Base-by-base conservation (phyloP, 2,329 filamentous ascomycete genomes). In the Ilyonectria destructans region DNA sequence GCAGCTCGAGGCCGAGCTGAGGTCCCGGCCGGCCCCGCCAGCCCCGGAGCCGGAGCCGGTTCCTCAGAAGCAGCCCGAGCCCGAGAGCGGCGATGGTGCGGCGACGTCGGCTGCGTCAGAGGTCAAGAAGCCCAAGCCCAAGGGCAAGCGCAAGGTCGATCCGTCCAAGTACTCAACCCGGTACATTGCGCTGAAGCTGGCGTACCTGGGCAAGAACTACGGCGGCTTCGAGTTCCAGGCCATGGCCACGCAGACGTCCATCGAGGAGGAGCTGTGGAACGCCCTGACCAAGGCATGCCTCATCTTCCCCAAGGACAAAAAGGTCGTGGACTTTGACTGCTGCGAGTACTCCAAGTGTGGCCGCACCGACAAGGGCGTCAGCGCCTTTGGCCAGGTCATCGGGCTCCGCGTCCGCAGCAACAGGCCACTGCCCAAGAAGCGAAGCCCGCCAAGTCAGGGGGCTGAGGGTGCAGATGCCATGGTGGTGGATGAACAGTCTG, bases 291-390 rank as follows among this genome's bases (percentile, higher is more conserved):
- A 93, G 81, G 90, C 93, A 6, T 89, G 92, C 60, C 85, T 99
- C 69, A 97, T 99, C 67, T 92, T 92, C 69, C 93, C 94, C 17
- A 83, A 88, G 66, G 85, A 86, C 73, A 85, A 85, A 19, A 85
- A 89, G 10, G 82, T 88, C 60, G 85, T 98, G 29, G 92, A 93
- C 80, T 97, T 94, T 88, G 90, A 93, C 37, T 91, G 91, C 8
- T 95, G 91, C 80, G 93, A 97, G 69, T 99, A 98, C 81, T 95
- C 93, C 40, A 99, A 99, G 81, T 98, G 96, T 77, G 96, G 96
- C 2, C 88, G 96, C 70, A 99, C 96, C 19, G 96, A 99, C 79
- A 88, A 91, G 61, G 96, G 96, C 13, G 96, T 99, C 40, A 98
- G 95, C 81, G 95, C 96, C 3, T 99, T 99, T 83, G 96, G 96